A percentile compares a stretch with the other conserved stretches of the same genome.
phyloP scores from a whole-genome alignment of 2,329 filamentous ascomycete species.

The Didymella sp. region DNA sequence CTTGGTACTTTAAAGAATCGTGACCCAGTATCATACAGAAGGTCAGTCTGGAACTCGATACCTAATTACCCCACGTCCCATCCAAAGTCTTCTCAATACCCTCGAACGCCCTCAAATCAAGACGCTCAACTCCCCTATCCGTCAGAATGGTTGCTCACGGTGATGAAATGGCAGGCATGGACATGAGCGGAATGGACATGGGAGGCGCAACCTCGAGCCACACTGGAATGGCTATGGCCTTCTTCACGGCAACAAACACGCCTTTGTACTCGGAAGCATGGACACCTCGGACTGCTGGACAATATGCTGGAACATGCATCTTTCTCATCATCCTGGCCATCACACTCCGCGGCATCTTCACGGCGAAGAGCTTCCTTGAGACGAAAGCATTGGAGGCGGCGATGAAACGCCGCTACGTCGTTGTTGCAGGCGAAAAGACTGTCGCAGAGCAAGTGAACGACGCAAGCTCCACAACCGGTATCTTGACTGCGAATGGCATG shows the following conservation, averaged over 20 bases:
- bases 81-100: background rate
- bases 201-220: constrained; percentile 28
- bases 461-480: constrained; percentile 67
- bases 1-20: constrained; percentile 30
- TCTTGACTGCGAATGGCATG: constrained; percentile 75
- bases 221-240: constrained; percentile 63
- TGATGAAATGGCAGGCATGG: constrained; percentile 31
- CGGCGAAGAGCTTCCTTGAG: constrained; percentile 67
- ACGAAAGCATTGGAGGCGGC: constrained; percentile 75
- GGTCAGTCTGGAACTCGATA: constrained; percentile 44
- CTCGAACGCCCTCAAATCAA: background rate
- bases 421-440: constrained; percentile 69
- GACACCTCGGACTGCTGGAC: constrained; percentile 72
- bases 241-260: constrained; percentile 69
- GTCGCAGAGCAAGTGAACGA: constrained; percentile 65
- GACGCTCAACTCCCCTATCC: background rate
- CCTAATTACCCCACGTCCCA: constrained; percentile 12
- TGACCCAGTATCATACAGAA: constrained; percentile 19
- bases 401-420: constrained; percentile 76
- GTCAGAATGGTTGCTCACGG: constrained; percentile 40
- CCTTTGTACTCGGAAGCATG: constrained; percentile 73
- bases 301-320: constrained; percentile 89
- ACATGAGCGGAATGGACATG: constrained; percentile 31
- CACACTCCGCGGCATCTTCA: constrained; percentile 73
- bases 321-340: constrained; percentile 82